Evolutionary conservation across 1,284 basidiomycete species (phyloP).

Genomic region (Takashimella tepidaria): DNA sequence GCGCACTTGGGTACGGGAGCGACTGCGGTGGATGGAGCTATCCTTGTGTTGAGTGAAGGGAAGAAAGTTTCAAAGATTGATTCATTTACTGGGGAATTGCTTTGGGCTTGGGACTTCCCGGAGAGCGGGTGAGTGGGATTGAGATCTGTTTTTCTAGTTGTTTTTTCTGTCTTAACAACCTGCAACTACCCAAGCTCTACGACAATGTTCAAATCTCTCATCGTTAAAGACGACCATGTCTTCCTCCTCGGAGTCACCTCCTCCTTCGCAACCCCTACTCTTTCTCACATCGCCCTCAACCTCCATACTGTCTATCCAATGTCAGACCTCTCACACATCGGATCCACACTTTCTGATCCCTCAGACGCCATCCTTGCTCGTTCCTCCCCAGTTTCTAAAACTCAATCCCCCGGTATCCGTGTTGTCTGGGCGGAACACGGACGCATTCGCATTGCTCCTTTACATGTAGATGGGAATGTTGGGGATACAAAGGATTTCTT

Average conservation of each 20-base stretch:
- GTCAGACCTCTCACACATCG: constrained; percentile 53
- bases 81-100: constrained; percentile 21
- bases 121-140: constrained; percentile 26
- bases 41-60: constrained; percentile 37
- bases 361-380: constrained; percentile 31
- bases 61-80: constrained; percentile 31
- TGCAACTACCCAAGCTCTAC: constrained; percentile 53
- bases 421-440: constrained; percentile 66
- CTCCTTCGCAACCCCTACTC: constrained; percentile 58
- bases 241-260: constrained; percentile 67
- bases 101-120: constrained; percentile 40
- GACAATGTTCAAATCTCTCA: constrained; percentile 60
- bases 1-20: constrained; percentile 52
- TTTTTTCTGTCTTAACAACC: not conserved
- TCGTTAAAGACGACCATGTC: constrained; percentile 54
- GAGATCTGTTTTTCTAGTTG: not conserved
- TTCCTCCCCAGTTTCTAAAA: constrained; percentile 1
- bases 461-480: constrained; percentile 40
- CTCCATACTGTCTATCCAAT: constrained; percentile 57
- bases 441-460: constrained; percentile 44
- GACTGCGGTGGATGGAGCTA: constrained; percentile 35
- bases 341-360: constrained; percentile 53
- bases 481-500: constrained; percentile 55
- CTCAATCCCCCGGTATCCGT: constrained; percentile 32
- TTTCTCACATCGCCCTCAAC: constrained; percentile 60